phyloP scores from a whole-genome alignment of 139 green algal species.

The Coelastrella sp. region DNA sequence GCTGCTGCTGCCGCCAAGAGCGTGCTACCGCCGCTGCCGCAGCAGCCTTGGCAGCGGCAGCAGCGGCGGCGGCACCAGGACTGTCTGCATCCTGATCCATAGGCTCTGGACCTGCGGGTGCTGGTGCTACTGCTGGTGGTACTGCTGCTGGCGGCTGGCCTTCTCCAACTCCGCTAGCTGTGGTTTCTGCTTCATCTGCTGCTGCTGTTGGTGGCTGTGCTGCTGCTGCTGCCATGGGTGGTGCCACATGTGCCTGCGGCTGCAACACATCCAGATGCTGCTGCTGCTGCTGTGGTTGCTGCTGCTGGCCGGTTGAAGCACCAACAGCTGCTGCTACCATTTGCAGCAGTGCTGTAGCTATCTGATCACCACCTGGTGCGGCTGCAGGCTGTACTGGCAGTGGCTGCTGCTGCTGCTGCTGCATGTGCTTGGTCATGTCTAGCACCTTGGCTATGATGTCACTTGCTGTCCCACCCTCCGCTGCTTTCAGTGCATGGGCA shows the following conservation, averaged over 20 bases:
- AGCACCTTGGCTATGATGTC: neutral
- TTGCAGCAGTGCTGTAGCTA: neutral
- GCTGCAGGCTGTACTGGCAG: neutral
- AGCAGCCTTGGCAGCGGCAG: neutral
- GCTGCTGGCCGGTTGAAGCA: neutral
- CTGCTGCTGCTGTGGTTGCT: neutral
- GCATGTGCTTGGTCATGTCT: neutral
- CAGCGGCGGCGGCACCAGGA: neutral
- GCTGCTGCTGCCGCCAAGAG: no score
- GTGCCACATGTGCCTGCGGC: neutral
- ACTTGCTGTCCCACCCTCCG: neutral
- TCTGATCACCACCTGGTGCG: neutral
- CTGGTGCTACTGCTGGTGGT: constrained; percentile 18
- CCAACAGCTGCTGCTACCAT: neutral
- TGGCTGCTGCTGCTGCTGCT: constrained; percentile 8
- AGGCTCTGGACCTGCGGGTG: constrained; percentile 15
- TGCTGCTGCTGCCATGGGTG: neutral
- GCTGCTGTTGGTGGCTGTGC: neutral
- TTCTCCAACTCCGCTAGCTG: neutral
- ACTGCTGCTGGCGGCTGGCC: no score
- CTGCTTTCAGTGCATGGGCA: neutral
- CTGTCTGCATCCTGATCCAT: neutral
- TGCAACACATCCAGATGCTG: neutral
- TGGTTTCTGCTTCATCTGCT: neutral
- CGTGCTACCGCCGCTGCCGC: constrained; percentile 2